Conservation (phyloP, 768 basidiomycete species). For the Tulasnella sp. region DNA sequence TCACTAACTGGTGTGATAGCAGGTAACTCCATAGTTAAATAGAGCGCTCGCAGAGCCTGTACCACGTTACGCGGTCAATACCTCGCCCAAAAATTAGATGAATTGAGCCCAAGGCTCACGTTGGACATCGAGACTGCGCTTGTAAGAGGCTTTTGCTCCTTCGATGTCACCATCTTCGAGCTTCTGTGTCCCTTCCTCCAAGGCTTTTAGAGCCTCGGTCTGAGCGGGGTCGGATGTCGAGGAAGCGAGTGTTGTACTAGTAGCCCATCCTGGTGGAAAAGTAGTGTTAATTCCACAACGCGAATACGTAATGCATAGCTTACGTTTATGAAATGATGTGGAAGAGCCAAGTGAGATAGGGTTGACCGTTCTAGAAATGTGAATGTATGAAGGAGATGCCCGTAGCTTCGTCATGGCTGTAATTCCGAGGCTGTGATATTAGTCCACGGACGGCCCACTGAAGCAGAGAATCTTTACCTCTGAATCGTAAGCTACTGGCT, state of each 20-base stretch:
- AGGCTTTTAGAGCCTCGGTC: slow-evolving; percentile 59
- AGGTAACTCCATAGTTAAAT: slow-evolving; percentile 81
- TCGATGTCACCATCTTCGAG: slow-evolving; percentile 80
- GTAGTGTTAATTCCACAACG: not conserved
- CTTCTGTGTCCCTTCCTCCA: slow-evolving; percentile 74
- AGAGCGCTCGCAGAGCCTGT: slow-evolving; percentile 27
- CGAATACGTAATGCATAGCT: too few species aligned
- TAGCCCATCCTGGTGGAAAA: slow-evolving; percentile 54
- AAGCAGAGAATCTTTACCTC: too few species aligned
- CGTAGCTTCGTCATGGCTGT: too few species aligned
- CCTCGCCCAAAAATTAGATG: not conserved
- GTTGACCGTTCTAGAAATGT: too few species aligned
- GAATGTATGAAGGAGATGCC: too few species aligned
- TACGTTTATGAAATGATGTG: too few species aligned
- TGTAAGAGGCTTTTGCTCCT: slow-evolving; percentile 63
- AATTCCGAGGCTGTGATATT: too few species aligned
- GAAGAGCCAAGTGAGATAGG: too few species aligned
- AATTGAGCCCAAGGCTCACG: slow-evolving; percentile 19
- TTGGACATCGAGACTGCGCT: slow-evolving; percentile 69
- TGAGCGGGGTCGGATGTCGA: slow-evolving; percentile 74
- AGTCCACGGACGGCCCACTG: too few species aligned
- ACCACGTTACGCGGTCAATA: not conserved
- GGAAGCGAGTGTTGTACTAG: slow-evolving; percentile 72
- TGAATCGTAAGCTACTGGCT: too few species aligned
- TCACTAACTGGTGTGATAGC: slow-evolving; percentile 73